Conservation (phyloP, 768 basidiomycete genomes). For the Strobilomyces confusus region DNA sequence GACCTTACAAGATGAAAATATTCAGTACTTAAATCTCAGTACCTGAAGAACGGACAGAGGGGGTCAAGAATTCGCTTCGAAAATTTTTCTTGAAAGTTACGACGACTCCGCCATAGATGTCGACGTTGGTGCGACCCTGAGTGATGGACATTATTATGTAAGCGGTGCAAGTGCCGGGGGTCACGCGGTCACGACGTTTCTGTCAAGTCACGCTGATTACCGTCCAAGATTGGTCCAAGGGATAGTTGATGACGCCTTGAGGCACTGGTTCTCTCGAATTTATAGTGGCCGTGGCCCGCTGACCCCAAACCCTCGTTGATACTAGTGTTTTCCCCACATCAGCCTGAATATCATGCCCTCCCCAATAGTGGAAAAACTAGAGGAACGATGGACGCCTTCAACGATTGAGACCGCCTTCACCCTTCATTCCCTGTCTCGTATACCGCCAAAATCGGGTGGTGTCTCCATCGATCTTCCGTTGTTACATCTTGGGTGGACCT, state of each 20-base stretch:
- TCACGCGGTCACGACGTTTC: too few relatives aligned
- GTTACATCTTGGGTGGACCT: constrained; percentile 12
- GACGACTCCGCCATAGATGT: too few relatives aligned
- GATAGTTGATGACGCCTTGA: background rate
- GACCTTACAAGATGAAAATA: too few relatives aligned
- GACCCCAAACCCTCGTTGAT: too few relatives aligned
- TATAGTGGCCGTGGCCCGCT: background rate
- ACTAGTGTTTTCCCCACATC: background rate
- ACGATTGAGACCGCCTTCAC: constrained; percentile 7
- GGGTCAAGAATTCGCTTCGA: constrained; percentile 18
- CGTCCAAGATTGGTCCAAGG: too few relatives aligned
- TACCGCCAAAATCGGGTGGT: background rate
- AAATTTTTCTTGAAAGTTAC: too few relatives aligned
- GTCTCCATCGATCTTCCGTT: constrained; percentile 12
- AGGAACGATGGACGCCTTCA: constrained; percentile 16
- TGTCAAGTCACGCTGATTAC: too few relatives aligned
- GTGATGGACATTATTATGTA: too few relatives aligned
- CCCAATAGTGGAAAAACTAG: background rate
- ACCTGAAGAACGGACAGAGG: background rate
- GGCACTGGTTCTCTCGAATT: background rate
- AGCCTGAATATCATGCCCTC: constrained; percentile 1
- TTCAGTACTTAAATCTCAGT: too few relatives aligned
- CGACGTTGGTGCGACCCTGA: too few relatives aligned
- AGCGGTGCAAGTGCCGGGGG: too few relatives aligned
- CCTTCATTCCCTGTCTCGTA: background rate